Conservation (phyloP, 75 land plant species). For the Picea glauca region DNA sequence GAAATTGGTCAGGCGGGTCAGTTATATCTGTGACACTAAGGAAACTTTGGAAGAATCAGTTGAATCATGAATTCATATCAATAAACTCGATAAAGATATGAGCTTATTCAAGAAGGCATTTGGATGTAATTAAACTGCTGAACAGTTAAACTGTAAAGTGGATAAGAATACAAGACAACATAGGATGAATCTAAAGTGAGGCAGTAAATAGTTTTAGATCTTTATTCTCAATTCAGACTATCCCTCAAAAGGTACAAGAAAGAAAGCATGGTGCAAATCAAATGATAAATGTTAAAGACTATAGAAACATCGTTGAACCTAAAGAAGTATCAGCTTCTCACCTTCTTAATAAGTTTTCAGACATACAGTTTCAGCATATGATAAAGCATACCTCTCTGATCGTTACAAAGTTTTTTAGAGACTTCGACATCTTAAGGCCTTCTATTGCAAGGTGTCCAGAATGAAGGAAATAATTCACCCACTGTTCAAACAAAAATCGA, state of each 20-base stretch:
- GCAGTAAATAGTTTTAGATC: background rate
- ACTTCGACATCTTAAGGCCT: slow-evolving; percentile 56
- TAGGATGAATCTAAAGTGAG: background rate
- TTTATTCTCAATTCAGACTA: background rate
- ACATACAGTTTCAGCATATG: background rate
- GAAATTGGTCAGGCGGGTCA: no score
- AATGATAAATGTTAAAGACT: background rate
- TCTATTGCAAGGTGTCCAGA: slow-evolving; percentile 48
- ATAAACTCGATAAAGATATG: background rate
- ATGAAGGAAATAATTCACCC: slow-evolving; percentile 48
- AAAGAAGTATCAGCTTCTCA: background rate
- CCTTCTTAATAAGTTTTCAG: background rate
- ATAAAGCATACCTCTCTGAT: slow-evolving; percentile 32
- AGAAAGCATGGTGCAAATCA: background rate
- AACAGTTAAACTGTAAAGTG: background rate
- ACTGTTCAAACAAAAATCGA: slow-evolving; percentile 24
- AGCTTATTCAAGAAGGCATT: background rate
- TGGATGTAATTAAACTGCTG: background rate
- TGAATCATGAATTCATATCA: background rate
- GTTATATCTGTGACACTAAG: background rate
- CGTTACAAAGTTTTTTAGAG: slow-evolving; percentile 40
- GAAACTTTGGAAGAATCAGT: background rate
- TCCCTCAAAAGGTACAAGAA: background rate
- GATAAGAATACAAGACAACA: background rate
- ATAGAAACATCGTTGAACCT: background rate